Base-by-base conservation (phyloP, 768 basidiomycete genomes). In the Zangia roseola region DNA sequence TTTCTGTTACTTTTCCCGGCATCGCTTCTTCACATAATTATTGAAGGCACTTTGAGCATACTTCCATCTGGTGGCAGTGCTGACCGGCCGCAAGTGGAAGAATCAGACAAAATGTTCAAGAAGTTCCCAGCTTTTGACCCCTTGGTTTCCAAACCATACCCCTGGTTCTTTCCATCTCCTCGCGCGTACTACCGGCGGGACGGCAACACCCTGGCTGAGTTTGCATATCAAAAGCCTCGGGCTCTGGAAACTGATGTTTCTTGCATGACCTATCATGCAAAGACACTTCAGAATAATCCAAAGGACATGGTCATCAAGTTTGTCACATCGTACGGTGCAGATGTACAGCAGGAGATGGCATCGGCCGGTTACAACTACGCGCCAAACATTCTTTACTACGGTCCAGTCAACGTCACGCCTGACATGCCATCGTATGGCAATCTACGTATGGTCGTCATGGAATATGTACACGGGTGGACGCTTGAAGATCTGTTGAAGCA, bases 391-490 rank as follows among this genome's bases (percentile, higher is more conserved):
- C 47, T 60, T 5, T 72, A 72, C 51, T 63, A 49, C 16, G 67
- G 69, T 28, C 38, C 17, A 6, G 46, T 68, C 40, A 40, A 59
- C 20, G 25, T 42, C 14, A 12, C 8, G 0, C 9, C 16, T 6
- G 50, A 25, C 2, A 43, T 51, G 43, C 57, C 58, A 2, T 60
- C 47, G 16, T 53, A 59, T 24, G 56, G 55, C 13, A 25, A 38
- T 2, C 52, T 63, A 21, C 45, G 57, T 24, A 72, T 73, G 69
- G 65, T 73, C n/a, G 68, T 74, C 20, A 74, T 74, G 73, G 68
- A 74, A 14, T 64, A 64, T 43, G 46, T 72, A 43, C 21, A 69
- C 9, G 55, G 63, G 4, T 10, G 2, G 36, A 57, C 45, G 7
- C 12, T 52, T 14, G 0, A 28, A 0, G 8, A 26, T 2, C 36